Conservation (phyloP, 768 basidiomycete genomes). For the Hygrocybe punicea region DNA sequence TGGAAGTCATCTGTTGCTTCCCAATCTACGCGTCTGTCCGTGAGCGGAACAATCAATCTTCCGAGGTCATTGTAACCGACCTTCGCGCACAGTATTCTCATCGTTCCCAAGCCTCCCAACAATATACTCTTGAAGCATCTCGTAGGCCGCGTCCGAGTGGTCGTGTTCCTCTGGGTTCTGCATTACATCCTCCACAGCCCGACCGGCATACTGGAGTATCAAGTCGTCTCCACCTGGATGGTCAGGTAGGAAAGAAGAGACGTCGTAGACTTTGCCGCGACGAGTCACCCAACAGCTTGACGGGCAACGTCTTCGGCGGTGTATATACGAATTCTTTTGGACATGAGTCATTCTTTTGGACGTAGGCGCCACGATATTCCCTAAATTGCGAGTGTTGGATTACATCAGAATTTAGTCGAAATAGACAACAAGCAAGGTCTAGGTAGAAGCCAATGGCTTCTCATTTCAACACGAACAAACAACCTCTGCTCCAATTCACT, state of each 20-base stretch:
- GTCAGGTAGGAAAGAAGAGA: conserved; percentile 78
- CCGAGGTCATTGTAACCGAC: conserved; percentile 43
- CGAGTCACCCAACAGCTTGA: conserved; percentile 88
- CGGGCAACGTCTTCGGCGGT: conserved; percentile 67
- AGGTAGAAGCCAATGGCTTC: no score
- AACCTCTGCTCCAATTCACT: no score
- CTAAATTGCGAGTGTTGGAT: no score
- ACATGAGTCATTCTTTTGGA: conserved; percentile 41
- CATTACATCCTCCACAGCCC: conserved; percentile 81
- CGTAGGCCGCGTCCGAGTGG: conserved; percentile 88
- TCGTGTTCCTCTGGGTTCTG: conserved; percentile 75
- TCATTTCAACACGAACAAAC: no score
- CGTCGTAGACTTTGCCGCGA: conserved; percentile 84
- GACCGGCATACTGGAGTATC: conserved; percentile 77
- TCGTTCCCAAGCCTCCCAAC: conserved; percentile 79
- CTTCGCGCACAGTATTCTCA: conserved; percentile 73
- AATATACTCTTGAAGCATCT: conserved; percentile 84
- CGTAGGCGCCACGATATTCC: no score
- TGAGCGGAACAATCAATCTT: conserved; percentile 20
- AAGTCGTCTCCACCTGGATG: conserved; percentile 96
- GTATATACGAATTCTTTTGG: conserved; percentile 69
- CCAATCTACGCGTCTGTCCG: conserved; percentile 59
- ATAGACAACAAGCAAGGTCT: no score
- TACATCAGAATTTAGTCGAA: no score
- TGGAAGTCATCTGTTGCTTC: conserved; percentile 86